Percentiles rank a stretch among this genome's conserved stretches.
phyloP scores from a whole-genome alignment of 106 monocot species.

The Chionographis japonica region DNA sequence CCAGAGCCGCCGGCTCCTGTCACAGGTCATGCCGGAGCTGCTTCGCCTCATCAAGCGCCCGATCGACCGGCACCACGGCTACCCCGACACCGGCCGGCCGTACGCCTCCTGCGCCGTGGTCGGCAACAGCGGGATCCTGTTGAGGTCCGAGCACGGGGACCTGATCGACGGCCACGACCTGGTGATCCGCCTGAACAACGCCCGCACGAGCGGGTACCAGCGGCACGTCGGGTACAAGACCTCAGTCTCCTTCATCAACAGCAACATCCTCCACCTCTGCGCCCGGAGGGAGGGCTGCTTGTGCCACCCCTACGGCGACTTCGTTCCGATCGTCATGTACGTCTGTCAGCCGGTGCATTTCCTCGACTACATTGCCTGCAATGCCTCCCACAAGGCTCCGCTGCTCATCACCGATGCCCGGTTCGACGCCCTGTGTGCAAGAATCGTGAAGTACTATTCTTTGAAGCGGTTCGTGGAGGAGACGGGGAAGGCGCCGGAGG shows the following conservation, averaged over 20 bases:
- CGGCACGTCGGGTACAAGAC: slow-evolving; percentile 42
- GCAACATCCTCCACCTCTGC: slow-evolving; percentile 47
- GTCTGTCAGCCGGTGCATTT: slow-evolving; percentile 54
- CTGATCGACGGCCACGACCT: slow-evolving; percentile 37
- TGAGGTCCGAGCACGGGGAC: slow-evolving; percentile 17
- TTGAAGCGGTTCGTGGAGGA: slow-evolving; percentile 34
- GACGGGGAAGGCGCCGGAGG: slow-evolving; percentile 17
- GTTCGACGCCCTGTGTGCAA: slow-evolving; percentile 39
- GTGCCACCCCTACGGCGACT: slow-evolving; percentile 44
- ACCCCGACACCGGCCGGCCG: slow-evolving; percentile 5
- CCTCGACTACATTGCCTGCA: slow-evolving; percentile 36
- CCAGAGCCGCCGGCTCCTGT: neutral
- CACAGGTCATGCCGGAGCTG: slow-evolving; percentile 13
- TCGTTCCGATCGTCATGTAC: slow-evolving; percentile 42
- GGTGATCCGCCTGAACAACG: slow-evolving; percentile 64
- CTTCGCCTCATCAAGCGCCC: neutral
- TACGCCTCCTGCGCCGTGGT: slow-evolving; percentile 52
- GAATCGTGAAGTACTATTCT: slow-evolving; percentile 53
- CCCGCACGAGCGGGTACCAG: slow-evolving; percentile 24
- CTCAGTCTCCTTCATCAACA: slow-evolving; percentile 48
- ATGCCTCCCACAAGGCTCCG: slow-evolving; percentile 20
- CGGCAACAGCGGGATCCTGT: slow-evolving; percentile 55
- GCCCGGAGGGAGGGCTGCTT: slow-evolving; percentile 17
- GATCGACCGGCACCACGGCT: neutral
- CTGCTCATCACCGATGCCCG: slow-evolving; percentile 41